phyloP scores from a whole-genome alignment of 2,329 filamentous ascomycete genomes.

The Colletotrichum siamense region DNA sequence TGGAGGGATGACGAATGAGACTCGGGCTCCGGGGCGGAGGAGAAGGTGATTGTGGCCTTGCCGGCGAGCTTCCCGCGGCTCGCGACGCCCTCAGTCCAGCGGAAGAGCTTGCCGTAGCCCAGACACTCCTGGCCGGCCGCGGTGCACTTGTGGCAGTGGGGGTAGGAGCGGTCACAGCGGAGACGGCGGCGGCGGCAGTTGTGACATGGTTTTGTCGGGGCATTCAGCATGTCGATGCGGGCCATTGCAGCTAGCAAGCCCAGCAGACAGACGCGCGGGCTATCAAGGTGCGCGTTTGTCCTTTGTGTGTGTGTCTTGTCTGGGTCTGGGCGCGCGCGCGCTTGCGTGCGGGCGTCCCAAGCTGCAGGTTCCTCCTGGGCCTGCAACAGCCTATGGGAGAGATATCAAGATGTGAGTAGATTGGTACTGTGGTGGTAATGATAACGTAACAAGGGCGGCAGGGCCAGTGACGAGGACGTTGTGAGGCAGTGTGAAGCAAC shows the following conservation, averaged over 20 bases:
- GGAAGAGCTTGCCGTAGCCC: slow-evolving; percentile 57
- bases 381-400: not conserved
- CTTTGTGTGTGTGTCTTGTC: not conserved
- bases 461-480: not conserved
- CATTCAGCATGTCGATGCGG: slow-evolving; percentile 15
- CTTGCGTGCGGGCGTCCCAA: not conserved
- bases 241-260: not conserved
- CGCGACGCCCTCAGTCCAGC: slow-evolving; percentile 56
- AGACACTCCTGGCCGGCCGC: slow-evolving; percentile 55
- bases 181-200: slow-evolving; percentile 59
- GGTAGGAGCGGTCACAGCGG: slow-evolving; percentile 57
- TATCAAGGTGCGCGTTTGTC: not conserved
- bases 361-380: not conserved
- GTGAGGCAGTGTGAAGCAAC: not conserved
- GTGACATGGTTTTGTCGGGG: slow-evolving; percentile 44
- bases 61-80: slow-evolving; percentile 47
- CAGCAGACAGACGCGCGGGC: not conserved
- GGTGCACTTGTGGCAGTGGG: slow-evolving; percentile 57
- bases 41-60: slow-evolving; percentile 39
- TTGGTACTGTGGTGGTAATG: not conserved
- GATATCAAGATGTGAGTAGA: not conserved
- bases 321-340: not conserved
- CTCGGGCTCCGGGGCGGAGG: not conserved
- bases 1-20: not conserved
- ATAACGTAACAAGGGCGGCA: slow-evolving; percentile 4